Evolutionary conservation across 768 basidiomycete genomes (phyloP).

Genomic region (Kondoa malvinella): DNA sequence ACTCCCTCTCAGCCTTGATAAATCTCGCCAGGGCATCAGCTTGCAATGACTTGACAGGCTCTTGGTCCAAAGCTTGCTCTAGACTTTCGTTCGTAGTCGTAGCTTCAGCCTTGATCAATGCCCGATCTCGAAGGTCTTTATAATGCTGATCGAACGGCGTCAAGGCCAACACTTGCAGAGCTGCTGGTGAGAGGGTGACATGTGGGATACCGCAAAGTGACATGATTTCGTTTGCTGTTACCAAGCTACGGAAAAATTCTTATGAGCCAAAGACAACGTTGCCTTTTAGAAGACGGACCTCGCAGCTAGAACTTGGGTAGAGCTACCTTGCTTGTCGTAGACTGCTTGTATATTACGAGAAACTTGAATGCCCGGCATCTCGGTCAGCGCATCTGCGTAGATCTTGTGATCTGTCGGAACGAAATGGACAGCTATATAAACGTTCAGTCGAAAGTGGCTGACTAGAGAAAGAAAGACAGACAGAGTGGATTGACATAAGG

Average conservation of each 20-base stretch:
- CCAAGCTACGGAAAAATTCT: conserved; percentile 7
- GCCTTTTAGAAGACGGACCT: conserved; percentile 14
- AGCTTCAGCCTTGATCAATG: conserved; percentile 10
- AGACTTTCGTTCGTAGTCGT: not conserved
- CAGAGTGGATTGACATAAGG: conserved; percentile 26
- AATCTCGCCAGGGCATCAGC: not conserved
- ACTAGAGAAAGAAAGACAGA: not conserved
- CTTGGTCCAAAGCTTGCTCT: not conserved
- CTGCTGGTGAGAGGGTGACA: conserved; percentile 4
- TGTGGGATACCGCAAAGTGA: conserved; percentile 13
- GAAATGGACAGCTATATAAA: conserved; percentile 19
- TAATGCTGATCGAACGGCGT: conserved; percentile 11
- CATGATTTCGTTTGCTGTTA: conserved; percentile 21
- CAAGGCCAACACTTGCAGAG: conserved; percentile 10
- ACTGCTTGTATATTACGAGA: conserved; percentile 21
- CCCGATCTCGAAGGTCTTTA: conserved; percentile 13
- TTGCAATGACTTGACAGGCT: not conserved
- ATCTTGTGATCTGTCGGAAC: conserved; percentile 12
- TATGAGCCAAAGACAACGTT: not conserved
- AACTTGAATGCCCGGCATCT: conserved; percentile 20
- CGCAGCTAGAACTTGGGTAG: conserved; percentile 23
- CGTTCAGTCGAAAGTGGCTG: not conserved
- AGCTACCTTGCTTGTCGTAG: conserved; percentile 8
- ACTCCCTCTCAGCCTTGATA: not conserved
- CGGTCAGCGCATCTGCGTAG: conserved; percentile 18